These are phyloP conservation scores for Dimargaris cristalligena DNA, from an alignment of 192 early-diverging fungal genomes.

Conservation along the genomic window DNA sequence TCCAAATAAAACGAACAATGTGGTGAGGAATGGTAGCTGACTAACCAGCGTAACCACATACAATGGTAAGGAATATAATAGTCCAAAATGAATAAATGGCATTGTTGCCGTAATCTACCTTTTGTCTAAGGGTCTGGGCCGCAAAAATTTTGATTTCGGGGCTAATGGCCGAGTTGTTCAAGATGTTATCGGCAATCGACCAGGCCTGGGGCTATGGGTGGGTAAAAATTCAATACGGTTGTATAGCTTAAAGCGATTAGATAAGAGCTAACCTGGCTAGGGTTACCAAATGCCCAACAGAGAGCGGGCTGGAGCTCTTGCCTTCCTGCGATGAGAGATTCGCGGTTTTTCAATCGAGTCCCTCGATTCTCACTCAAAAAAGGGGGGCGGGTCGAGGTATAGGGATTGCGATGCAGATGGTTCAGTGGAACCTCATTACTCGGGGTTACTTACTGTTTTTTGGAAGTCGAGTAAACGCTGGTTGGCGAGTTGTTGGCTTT, in stretches of 20 bases:
- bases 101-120: conserved; percentile 28
- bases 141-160: conserved; percentile 64
- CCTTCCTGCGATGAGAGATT: too few species aligned
- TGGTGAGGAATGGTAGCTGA: conserved; percentile 1
- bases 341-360: too few species aligned
- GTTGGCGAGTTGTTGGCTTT: conserved; percentile 39
- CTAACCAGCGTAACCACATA: not conserved
- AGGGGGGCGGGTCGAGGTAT: not conserved
- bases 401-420: not conserved
- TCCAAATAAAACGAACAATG: not conserved
- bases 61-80: not conserved
- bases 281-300: not conserved
- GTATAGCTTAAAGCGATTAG: not conserved
- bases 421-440: not conserved
- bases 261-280: not conserved
- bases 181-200: conserved; percentile 56
- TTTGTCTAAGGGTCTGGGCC: conserved; percentile 83
- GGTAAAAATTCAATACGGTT: not conserved
- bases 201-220: conserved; percentile 57
- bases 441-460: conserved; percentile 45
- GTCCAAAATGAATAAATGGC: not conserved
- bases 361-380: too few species aligned
- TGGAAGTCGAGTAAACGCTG: conserved; percentile 75
- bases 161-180: conserved; percentile 35
- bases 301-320: not conserved